These are phyloP conservation scores for Spathaspora gorwiae DNA, from an alignment of 805 yeast genomes.

Conservation along the genomic window DNA sequence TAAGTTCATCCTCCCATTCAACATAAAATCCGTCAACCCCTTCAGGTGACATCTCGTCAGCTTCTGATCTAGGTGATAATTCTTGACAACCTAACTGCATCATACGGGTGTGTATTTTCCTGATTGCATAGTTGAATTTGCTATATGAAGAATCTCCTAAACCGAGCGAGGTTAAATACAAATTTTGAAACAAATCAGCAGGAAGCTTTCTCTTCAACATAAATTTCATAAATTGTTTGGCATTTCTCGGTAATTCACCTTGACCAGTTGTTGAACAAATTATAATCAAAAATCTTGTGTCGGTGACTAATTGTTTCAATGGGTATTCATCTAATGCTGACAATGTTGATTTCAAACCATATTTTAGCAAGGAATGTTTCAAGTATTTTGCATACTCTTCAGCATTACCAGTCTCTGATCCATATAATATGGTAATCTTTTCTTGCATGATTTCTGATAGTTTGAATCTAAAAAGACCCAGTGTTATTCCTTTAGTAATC, in stretches of 20 bases:
- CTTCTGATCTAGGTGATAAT: constrained; percentile 72
- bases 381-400: constrained; percentile 76
- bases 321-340: constrained; percentile 59
- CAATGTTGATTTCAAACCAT: constrained; percentile 45
- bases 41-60: constrained; percentile 78
- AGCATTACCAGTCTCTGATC: constrained; percentile 90
- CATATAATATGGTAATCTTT: constrained; percentile 65
- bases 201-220: constrained; percentile 65
- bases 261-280: constrained; percentile 92
- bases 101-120: constrained; percentile 74
- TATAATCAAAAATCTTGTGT: constrained; percentile 44
- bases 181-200: constrained; percentile 51
- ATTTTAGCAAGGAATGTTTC: constrained; percentile 50
- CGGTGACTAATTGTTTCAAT: constrained; percentile 47
- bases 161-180: constrained; percentile 73
- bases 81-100: constrained; percentile 78
- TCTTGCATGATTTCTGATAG: neutral
- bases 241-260: constrained; percentile 85
- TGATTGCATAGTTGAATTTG: constrained; percentile 80
- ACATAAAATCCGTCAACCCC: constrained; percentile 75
- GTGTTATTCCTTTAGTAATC: neutral
- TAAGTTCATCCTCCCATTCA: constrained; percentile 61
- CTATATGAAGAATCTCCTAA: constrained; percentile 93
- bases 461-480: no score
- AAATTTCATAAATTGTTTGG: constrained; percentile 68